phyloP scores from a whole-genome alignment of 352 stramenopile species.

The Nothophytophthora sp. region DNA sequence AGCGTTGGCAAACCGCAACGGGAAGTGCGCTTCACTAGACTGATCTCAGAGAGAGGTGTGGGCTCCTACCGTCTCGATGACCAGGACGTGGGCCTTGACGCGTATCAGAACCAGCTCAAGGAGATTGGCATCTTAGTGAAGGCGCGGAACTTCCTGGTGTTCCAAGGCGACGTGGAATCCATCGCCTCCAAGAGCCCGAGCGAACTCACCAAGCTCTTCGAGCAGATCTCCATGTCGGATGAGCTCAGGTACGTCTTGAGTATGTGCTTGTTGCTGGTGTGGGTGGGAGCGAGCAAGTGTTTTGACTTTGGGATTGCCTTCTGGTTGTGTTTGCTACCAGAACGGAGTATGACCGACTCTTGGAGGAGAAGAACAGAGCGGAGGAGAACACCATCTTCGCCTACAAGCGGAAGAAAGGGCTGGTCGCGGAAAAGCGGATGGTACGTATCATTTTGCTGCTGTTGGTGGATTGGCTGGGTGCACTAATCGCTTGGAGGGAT shows the following conservation, averaged over 20 bases:
- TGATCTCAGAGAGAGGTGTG: constrained; percentile 92
- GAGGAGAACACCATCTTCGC: constrained; percentile 95
- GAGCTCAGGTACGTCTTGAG: constrained; percentile 85
- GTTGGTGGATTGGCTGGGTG: background rate
- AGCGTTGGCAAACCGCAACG: constrained; percentile 7
- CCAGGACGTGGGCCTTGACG: constrained; percentile 85
- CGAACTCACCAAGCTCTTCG: constrained; percentile 97
- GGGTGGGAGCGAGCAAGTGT: background rate
- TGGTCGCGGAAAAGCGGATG: constrained; percentile 91
- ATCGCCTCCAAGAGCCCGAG: constrained; percentile 96
- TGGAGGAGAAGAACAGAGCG: constrained; percentile 91
- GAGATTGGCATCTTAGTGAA: constrained; percentile 98
- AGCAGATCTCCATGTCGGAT: constrained; percentile 95
- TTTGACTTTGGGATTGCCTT: background rate
- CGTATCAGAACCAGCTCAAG: constrained; percentile 94
- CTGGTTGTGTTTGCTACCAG: constrained; percentile 12
- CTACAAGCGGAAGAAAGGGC: constrained; percentile 96
- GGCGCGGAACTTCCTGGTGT: constrained; percentile 99
- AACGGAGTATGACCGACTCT: constrained; percentile 81
- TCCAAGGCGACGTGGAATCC: constrained; percentile 99
- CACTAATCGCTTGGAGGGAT: background rate
- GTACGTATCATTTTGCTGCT: constrained; percentile 13
- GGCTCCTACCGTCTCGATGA: constrained; percentile 84
- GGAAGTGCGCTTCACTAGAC: constrained; percentile 92
- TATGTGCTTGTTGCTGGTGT: background rate